phyloP scores from a whole-genome alignment of 371 early-diverging fungal species.

The Umbelopsis sp. region DNA sequence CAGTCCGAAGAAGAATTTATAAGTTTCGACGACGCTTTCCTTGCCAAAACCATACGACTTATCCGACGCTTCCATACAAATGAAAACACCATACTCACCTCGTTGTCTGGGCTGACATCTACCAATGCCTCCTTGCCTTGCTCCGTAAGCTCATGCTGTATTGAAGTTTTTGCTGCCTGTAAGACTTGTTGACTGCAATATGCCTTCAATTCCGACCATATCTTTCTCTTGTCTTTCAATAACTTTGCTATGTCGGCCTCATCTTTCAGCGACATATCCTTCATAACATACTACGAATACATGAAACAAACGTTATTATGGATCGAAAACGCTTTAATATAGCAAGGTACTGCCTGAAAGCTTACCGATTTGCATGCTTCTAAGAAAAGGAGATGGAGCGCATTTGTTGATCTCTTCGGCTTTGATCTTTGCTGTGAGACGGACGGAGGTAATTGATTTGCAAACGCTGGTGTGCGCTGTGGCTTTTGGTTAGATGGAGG shows the following conservation, averaged over 20 bases:
- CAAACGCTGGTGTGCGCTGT: conserved; percentile 15
- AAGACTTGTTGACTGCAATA: conserved; percentile 15
- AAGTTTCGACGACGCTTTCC: conserved; percentile 3
- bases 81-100: conserved; percentile 21
- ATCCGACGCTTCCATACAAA: neutral
- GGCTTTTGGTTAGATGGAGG: neutral
- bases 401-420: conserved; percentile 22
- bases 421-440: conserved; percentile 20
- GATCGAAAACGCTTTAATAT: too few species aligned
- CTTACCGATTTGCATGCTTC: conserved; percentile 21
- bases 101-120: conserved; percentile 25
- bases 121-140: conserved; percentile 23
- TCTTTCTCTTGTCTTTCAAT: conserved; percentile 21
- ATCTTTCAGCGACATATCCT: conserved; percentile 17
- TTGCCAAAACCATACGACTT: neutral
- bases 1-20: conserved; percentile 1
- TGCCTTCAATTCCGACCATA: conserved; percentile 18
- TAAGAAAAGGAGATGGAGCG: conserved; percentile 21
- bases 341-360: neutral
- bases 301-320: neutral
- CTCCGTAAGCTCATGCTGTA: conserved; percentile 19
- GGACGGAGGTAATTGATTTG: conserved; percentile 11
- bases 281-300: conserved; percentile 18
- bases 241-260: conserved; percentile 15
- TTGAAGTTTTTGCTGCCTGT: conserved; percentile 16